phyloP scores from a whole-genome alignment of 441 rosid genomes.

The Hura crepitans region DNA sequence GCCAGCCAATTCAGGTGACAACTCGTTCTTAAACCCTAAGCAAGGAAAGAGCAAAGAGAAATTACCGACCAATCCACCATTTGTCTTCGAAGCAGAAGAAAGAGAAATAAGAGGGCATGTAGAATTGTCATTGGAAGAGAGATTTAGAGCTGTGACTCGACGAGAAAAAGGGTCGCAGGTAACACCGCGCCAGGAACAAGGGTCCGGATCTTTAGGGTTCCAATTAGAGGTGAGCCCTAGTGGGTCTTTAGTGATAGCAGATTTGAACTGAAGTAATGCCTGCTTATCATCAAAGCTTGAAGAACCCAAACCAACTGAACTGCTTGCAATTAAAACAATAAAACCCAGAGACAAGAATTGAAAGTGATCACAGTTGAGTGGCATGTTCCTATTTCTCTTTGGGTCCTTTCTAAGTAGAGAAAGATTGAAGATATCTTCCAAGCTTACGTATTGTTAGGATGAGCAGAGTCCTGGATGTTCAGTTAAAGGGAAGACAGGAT shows the following conservation, averaged over 20 bases:
- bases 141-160: conserved; percentile 35
- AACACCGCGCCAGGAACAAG: conserved; percentile 42
- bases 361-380: background rate
- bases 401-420: background rate
- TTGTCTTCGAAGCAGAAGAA: conserved; percentile 5
- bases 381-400: background rate
- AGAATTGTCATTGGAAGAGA: conserved; percentile 23
- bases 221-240: conserved; percentile 38
- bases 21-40: conserved; percentile 20
- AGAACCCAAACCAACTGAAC: conserved; percentile 18
- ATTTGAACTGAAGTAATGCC: conserved; percentile 39
- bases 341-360: background rate
- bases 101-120: conserved; percentile 25
- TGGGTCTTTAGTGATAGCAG: conserved; percentile 36
- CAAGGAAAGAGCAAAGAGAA: conserved; percentile 37
- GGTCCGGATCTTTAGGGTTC: conserved; percentile 34
- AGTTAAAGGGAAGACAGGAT: too few species aligned
- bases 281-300: conserved; percentile 29
- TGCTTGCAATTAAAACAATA: conserved; percentile 16
- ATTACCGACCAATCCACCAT: conserved; percentile 25
- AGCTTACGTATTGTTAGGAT: too few species aligned
- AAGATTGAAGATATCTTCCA: too few species aligned
- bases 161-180: conserved; percentile 33
- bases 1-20: conserved; percentile 33
- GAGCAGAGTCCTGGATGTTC: too few species aligned